These are phyloP conservation scores for Psidium guajava DNA, from an alignment of 345 rosid species.

Conservation along the genomic window DNA sequence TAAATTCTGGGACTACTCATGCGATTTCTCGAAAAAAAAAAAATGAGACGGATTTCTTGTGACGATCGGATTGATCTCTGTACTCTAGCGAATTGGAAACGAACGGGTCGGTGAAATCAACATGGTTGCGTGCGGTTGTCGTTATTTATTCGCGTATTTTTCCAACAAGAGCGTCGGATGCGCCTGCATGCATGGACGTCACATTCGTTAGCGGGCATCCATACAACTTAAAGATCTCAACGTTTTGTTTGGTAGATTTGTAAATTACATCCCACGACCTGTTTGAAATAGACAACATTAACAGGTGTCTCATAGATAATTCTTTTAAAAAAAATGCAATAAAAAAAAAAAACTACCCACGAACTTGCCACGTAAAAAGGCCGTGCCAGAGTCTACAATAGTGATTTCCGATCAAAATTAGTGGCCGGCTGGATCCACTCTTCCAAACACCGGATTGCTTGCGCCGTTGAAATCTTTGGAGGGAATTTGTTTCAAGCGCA, in stretches of 20 bases:
- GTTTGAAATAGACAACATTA: background rate
- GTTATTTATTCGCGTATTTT: background rate
- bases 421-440: background rate
- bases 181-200: background rate
- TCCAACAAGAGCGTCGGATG: background rate
- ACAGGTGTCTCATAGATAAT: no score
- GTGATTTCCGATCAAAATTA: background rate
- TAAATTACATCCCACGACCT: background rate
- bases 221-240: background rate
- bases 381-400: no score
- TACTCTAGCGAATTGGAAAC: background rate
- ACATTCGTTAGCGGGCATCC: background rate
- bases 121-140: no score
- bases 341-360: background rate
- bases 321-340: no score
- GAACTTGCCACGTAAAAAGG: rapidly evolving
- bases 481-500: background rate
- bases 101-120: background rate
- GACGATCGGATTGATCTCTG: background rate
- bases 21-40: no score
- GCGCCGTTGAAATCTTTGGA: background rate
- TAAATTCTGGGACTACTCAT: no score
- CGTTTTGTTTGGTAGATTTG: background rate
- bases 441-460: rapidly evolving
- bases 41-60: no score